Evolutionary conservation across 331 rosid species (phyloP), one percentile per base, ranked within the genome.

Genomic region (Spiraea crenata): DNA sequence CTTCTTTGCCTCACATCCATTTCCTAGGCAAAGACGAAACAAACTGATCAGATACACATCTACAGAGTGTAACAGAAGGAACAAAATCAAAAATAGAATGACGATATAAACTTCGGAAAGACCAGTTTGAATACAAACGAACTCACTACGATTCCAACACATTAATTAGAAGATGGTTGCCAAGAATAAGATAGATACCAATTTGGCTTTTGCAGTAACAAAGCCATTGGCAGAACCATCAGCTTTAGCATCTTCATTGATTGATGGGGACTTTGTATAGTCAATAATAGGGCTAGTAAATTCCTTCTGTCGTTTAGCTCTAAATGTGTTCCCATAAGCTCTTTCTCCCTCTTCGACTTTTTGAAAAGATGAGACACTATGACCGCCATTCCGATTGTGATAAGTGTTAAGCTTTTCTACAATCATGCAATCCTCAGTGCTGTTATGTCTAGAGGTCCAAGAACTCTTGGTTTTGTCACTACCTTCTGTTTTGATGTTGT

Each of bases 161-260:
- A 67, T 5, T 68, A 41, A 11, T 15, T 50, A 11, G 46, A 41
- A 49, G 44, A 72, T 6, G 14, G 4, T 70, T 67, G 3, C 63
- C 76, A 25, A 14, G 58, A 68, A 74, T 19, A 25, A 45, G 66
- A 69, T 4, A 59, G 38, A 49, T 87, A 91, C 99, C 96, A 93
- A 72, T 81, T 91, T 91, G 68, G 88, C 87, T 91, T 86, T 86
- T 40, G 99, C 99, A 65, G 82, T 83, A 37, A 83, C 87, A 80
- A 83, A 87, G 34, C 74, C 82, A 62, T 74, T 72, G 73, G 85
- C 84, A 73, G 80, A 67, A 38, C 47, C 79, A 78, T 79, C 89
- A 20, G 74, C 76, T 39, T 70, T 82, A 41, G 63, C 86, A 67
- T 87, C 95, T 75, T 87, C 95, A 14, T 81, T 79, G 75, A 70